Conservation (phyloP, 805 yeast genomes). For the Ogataea naganishii region DNA sequence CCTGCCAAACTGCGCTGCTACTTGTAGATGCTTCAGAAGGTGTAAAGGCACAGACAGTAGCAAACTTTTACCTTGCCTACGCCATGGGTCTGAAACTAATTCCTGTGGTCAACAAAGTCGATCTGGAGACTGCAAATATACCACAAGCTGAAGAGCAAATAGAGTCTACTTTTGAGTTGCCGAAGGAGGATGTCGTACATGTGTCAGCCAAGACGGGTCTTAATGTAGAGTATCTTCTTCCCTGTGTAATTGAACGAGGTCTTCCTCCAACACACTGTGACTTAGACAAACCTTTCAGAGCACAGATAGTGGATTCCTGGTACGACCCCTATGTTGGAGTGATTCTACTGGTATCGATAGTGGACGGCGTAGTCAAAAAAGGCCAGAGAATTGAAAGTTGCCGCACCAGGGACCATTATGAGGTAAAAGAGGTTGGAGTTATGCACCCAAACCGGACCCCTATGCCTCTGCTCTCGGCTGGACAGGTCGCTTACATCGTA, state of each 20-base stretch:
- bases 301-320: conserved; percentile 94
- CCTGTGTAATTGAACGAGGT: conserved; percentile 65
- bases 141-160: conserved; percentile 76
- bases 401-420: conserved; percentile 68
- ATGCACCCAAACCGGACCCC: conserved; percentile 86
- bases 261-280: conserved; percentile 48
- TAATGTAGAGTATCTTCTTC: conserved; percentile 71
- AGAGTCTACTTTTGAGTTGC: conserved; percentile 74
- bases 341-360: conserved; percentile 72
- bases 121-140: conserved; percentile 80
- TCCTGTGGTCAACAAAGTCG: conserved; percentile 90
- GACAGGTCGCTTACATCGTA: conserved; percentile 92
- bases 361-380: conserved; percentile 69
- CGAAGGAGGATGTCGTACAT: conserved; percentile 62
- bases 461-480: conserved; percentile 60
- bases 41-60: conserved; percentile 97
- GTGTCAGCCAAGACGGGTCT: conserved; percentile 91
- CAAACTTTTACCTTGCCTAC: conserved; percentile 86
- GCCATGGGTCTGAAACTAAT: conserved; percentile 73
- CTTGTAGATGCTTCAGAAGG: conserved; percentile 95
- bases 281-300: conserved; percentile 44
- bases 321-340: conserved; percentile 91
- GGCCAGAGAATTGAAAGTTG: conserved; percentile 75
- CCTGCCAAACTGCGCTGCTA: conserved; percentile 89
- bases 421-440: conserved; percentile 87